phyloP scores from a whole-genome alignment of 805 yeast genomes.

The baker's yeast (Saccharomyces cerevisiae) region DNA sequence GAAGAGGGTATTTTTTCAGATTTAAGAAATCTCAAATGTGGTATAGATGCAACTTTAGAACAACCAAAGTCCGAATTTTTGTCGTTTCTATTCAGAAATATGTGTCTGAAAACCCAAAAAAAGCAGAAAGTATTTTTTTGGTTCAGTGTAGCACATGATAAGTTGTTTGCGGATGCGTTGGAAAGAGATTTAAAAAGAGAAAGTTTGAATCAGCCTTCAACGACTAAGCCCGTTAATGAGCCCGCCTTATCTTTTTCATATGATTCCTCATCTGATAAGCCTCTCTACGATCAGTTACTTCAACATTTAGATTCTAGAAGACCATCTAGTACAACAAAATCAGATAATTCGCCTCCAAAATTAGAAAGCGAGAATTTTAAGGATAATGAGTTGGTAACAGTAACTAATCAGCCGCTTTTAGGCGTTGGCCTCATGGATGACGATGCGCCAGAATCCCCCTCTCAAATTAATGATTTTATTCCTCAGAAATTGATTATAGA shows the following conservation, averaged over 20 bases:
- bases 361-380: neutral
- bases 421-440: neutral
- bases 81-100: constrained; percentile 74
- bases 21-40: constrained; percentile 75
- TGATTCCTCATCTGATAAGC: constrained; percentile 37
- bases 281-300: constrained; percentile 47
- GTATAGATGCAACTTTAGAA: constrained; percentile 80
- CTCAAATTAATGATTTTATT: neutral
- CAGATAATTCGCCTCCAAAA: constrained; percentile 3
- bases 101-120: constrained; percentile 87
- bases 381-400: neutral
- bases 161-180: constrained; percentile 83
- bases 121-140: constrained; percentile 95
- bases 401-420: neutral
- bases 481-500: constrained; percentile 17
- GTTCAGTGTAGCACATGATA: constrained; percentile 93
- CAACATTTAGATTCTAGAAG: constrained; percentile 33
- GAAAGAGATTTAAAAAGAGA: constrained; percentile 88
- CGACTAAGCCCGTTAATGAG: constrained; percentile 65
- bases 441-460: neutral
- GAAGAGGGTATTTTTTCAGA: constrained; percentile 96
- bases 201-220: constrained; percentile 46
- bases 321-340: neutral
- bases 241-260: constrained; percentile 74
- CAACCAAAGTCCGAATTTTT: constrained; percentile 79